Evolutionary conservation across 73 alveolate species (phyloP).

Genomic region (Paramecium pentaurelia): DNA sequence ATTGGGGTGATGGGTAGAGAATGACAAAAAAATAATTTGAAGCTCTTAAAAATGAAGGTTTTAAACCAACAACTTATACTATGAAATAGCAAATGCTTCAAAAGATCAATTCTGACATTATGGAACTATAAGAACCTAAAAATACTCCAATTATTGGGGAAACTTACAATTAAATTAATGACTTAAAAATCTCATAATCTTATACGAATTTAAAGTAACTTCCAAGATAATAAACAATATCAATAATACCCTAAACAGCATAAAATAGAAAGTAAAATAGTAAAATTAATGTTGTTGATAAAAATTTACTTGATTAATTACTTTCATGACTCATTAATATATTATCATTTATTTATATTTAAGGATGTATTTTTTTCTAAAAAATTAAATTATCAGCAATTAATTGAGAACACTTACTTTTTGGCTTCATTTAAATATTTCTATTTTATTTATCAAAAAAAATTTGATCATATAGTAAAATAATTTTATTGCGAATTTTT

Average conservation of each 20-base stretch:
- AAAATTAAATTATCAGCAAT: background rate
- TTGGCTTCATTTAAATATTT: too few species aligned
- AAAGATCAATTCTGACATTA: background rate
- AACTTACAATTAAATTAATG: background rate
- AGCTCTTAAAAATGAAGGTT: background rate
- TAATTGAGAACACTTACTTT: too few species aligned
- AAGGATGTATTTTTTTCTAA: background rate
- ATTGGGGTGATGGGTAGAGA: slow-evolving; percentile 15
- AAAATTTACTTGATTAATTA: background rate
- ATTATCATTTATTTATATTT: background rate
- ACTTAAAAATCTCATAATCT: background rate
- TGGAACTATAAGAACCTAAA: background rate
- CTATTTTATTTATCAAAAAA: background rate
- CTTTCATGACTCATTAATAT: slow-evolving; percentile 22
- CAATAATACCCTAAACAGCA: background rate
- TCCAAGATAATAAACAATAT: background rate
- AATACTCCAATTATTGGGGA: background rate
- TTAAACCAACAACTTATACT: background rate
- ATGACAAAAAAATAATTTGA: slow-evolving; percentile 27
- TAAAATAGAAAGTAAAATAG: background rate
- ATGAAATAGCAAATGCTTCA: background rate
- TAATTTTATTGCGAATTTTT: background rate
- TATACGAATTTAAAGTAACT: background rate
- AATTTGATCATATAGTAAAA: background rate
- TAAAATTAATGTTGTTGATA: slow-evolving; percentile 32